Base-by-base conservation (phyloP, 2,329 filamentous ascomycete genomes). In the Talaromyces sp. region DNA sequence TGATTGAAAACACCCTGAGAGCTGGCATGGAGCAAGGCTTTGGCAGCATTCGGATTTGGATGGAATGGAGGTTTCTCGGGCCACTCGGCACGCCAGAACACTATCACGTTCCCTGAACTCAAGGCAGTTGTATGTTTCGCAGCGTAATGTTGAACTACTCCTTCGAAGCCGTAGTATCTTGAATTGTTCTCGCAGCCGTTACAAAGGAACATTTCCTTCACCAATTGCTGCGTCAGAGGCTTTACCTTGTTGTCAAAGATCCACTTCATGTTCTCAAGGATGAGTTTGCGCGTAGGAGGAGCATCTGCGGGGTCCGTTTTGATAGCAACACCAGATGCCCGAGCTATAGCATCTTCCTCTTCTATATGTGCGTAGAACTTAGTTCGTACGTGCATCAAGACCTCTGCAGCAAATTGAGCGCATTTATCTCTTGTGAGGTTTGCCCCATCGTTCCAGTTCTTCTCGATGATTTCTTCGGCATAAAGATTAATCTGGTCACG, bases 181-280 rank as follows among this genome's bases (percentile, higher is more conserved):
- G 79, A 76, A 67, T 83, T 85, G 57, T 80, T 80, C 55, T 87
- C 84, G 72, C 89, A 92, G 33, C 81, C 84, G 68, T 86, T 87
- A 77, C 91, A 95, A 63, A 90, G 82, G 73, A 95, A 95, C 9
- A 93, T 77, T 61, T 93, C 89, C 69, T 87, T 89, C 67, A 86
- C 82, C 68, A 83, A 82, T 52, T 80, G 76, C 65, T 91, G 88
- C 2, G 88, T 91, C 60, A 86, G 76, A 25, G 86, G 85, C 70
- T 87, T 90, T 71, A 95, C 82, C 72, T 91, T 92, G 67, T 84
- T 85, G 69, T 93, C 90, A 72, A 90, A 93, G 33, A 93, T 80
- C 86, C 88, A 93, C 74, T 90, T 93, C 90, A 95, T 92, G 70
- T 93, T 92, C 71, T 93, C 90, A 67, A 95, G 77, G 1, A 88